Base-by-base conservation (phyloP, 1,139 yeast species). In the Taphrina pruni region DNA sequence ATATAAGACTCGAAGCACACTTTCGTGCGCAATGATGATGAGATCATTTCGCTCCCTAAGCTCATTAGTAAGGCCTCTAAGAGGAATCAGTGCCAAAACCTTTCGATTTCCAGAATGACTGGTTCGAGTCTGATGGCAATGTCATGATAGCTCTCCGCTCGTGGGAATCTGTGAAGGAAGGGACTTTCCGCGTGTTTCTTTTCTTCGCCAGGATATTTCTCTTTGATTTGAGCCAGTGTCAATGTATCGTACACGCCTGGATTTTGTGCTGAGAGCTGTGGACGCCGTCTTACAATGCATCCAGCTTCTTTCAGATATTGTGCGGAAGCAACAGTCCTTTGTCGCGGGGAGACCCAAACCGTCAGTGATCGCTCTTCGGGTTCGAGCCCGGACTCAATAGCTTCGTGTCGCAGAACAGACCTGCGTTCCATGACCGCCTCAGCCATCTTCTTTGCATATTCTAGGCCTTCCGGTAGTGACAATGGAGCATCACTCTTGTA, bases 111-210 rank as follows among this genome's bases (percentile, higher is more conserved):
- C 77, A 94, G 82, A 72, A 94, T 87, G 72, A 94, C 82, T 0
- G 99, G 97, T 78, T 95, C 99, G 79, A 95, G 86, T 74, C 97
- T 87, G 57, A 94, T 89, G 0, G 99, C 98, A 70, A 95, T 83
- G 78, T 94, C 99, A 78, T 94, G 99, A 77, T 92, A 94, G 69
- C 96, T 90, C 79, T 94, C 99, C 0, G 96, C 91, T 69, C 98
- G 83, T 7, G 97, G 91, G 77, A 86, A 94, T 71, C 99, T 83
- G 77, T 89, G 94, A 78, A 94, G 97, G 77, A 94, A 95, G 1
- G 97, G 97, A 77, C 93, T 97, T 72, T 82, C 81, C 69, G 80
- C 72, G 76, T 87, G 90, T 74, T 85, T 87, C 70, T 81, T 83
- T 76, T 84, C 89, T 74, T 92, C 97, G 1, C 81, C 83, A 0